Percentiles rank a stretch among this genome's conserved stretches.
Conservation (phyloP, 352 stramenopile genomes). For the Plasmopara viticola region DNA sequence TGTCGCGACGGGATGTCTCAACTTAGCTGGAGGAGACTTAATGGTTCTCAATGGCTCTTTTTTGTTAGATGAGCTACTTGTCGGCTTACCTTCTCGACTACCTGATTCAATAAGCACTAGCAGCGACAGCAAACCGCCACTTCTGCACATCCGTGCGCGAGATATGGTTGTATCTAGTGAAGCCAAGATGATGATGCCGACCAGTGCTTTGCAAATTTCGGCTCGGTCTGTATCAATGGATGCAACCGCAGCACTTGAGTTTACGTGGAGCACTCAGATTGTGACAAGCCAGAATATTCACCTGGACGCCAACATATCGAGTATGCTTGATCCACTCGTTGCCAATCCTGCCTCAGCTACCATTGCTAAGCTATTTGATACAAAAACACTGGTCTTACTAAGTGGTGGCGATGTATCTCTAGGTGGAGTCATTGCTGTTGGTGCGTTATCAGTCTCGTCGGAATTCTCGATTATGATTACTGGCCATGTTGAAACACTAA, state of each 20-base stretch:
- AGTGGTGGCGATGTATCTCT: constrained; percentile 52
- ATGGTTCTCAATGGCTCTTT: constrained; percentile 43
- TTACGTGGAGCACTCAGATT: constrained; percentile 38
- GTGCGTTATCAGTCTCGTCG: constrained; percentile 42
- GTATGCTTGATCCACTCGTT: constrained; percentile 18
- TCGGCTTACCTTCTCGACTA: constrained; percentile 14
- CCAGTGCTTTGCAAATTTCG: constrained; percentile 27
- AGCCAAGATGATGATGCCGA: constrained; percentile 38
- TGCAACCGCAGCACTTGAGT: constrained; percentile 34
- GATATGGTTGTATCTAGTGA: constrained; percentile 38
- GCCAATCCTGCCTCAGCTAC: constrained; percentile 6
- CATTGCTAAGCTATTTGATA: constrained; percentile 12
- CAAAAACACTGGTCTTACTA: constrained; percentile 38
- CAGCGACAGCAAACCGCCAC: constrained; percentile 15
- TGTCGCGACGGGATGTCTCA: constrained; percentile 32
- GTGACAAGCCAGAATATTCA: constrained; percentile 39
- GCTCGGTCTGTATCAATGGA: constrained; percentile 50
- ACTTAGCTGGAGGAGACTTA: constrained; percentile 33
- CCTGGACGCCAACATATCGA: constrained; percentile 46
- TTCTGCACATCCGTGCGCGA: constrained; percentile 29
- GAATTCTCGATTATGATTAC: constrained; percentile 46
- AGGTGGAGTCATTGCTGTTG: constrained; percentile 39
- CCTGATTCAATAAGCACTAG: constrained; percentile 19
- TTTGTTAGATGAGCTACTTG: constrained; percentile 34
- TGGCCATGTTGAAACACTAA: constrained; percentile 35